phyloP scores from a whole-genome alignment of 768 basidiomycete genomes.

The Hericium erinaceus region DNA sequence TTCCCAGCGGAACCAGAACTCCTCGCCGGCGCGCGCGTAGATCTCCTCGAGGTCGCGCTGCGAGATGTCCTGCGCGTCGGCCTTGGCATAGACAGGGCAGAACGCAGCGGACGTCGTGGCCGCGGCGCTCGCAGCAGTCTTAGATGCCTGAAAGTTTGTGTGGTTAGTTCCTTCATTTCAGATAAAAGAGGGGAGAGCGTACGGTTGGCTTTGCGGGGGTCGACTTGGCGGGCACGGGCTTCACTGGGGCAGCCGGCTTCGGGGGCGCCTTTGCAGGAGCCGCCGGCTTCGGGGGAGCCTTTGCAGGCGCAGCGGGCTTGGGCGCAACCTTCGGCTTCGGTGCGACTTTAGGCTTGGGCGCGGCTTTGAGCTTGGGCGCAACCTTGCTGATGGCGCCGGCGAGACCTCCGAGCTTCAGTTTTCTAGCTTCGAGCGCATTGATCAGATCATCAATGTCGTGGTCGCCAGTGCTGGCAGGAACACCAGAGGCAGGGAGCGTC shows the following conservation, averaged over 20 bases:
- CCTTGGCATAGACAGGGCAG: not conserved
- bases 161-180: too few relatives aligned
- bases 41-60: not conserved
- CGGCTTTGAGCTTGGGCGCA: not conserved
- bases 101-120: not conserved
- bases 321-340: not conserved
- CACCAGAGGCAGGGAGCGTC: not conserved
- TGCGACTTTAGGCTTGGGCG: not conserved
- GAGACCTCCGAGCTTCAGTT: not conserved
- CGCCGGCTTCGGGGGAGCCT: not conserved
- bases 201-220: not conserved
- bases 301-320: not conserved
- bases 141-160: too few relatives aligned
- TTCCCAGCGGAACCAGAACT: conserved; percentile 6
- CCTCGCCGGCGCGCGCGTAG: not conserved
- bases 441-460: not conserved
- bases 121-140: too few relatives aligned
- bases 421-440: not conserved
- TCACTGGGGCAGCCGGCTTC: not conserved
- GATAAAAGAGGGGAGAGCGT: too few relatives aligned
- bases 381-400: not conserved
- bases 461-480: too few relatives aligned
- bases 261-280: not conserved
- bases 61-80: not conserved
- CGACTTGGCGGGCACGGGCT: not conserved